Base-by-base conservation (phyloP, 352 stramenopile genomes). In the Phytophthora sansomeana region DNA sequence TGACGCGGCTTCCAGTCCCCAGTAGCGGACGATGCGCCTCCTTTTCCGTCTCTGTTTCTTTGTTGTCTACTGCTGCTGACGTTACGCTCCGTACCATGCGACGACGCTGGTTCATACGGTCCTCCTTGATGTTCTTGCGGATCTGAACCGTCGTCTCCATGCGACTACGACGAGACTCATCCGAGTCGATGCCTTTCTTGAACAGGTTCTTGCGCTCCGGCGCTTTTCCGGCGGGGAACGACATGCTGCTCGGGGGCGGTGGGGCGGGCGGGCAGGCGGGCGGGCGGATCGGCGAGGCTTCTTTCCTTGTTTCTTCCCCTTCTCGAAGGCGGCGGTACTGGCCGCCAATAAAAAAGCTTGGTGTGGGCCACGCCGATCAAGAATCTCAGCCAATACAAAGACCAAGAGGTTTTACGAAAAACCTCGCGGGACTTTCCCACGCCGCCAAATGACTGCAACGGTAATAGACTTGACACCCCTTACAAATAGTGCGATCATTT, bases 81-180 rank as follows among this genome's bases (percentile, higher is more conserved):
- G 16, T 14, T 26, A 46, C 7, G 39, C 21, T 24, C n/a, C 67
- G 50, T 71, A 91, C 83, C 81, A 93, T 92, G 52, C 81, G 80
- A 54, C 82, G 78, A 35, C 84, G 81, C 70, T 92, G 79, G 71
- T 92, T 90, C 67, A 93, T 79, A 47, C 84, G 84, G 54, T 95
- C 86, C 62, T 93, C 83, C 68, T 92, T 91, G 38, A 91, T 89
- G 41, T 63, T 89, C 74, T 95, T 95, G 54, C 86, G 81, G 73
- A 95, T 95, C 78, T 93, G 86, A 62, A 95, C 83, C 13, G 84
- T 92, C 7, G 84, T 95, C 66, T 92, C 85, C 69, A 87, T 83
- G 53, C 86, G 83, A 36, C 80, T 82, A 51, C 84, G 83, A 42
- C 86, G 86, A 51, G 81, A 85, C 60, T 90, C 81, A 78, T 92